Base-by-base conservation (phyloP, 1,139 yeast species). In the Nadsonia commutata region DNA sequence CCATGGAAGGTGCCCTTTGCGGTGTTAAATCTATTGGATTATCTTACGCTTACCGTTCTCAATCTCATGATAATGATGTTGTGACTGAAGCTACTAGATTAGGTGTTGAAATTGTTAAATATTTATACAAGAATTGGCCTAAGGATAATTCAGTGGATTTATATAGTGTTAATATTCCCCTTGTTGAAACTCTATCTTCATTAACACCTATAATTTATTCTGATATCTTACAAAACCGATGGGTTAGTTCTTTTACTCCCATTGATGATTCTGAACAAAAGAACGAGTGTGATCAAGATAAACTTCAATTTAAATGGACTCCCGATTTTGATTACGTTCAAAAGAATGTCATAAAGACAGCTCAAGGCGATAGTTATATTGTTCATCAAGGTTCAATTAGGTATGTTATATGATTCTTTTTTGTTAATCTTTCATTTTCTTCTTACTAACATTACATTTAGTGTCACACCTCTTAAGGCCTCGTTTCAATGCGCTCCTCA, bases 1-100 rank as follows among this genome's bases (percentile, higher is more conserved):
- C 96, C 0, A 76, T 88, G 86, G 98, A 90, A 62, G 94, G 90
- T 1, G 84, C 82, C 1, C 74, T 90, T 39, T 79, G 84, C 48
- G 88, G 86, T 1, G 72, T 72, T 36, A 78, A 71, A 53, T 67
- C 95, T 2, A 70, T 90, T 48, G 96, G 95, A 2, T 56, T 90
- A 40, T 82, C 94, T 37, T 90, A 76, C 68, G 90, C 94, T 6
- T 88, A 80, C 57, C 71, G 67, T 43, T 63, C 67, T 39, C 65
- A 72, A 44, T 62, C 68, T 36, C 84, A 80, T 48, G 70, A 76
- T 43, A 71, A 68, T 33, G 62, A 62, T 5, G 67, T 75, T 17
- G 65, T 86, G 47, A 65, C 66, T 36, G 76, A 74, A 52, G 96
- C 95, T 2, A 76, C 94, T 17, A 63, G 66, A 48, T 66, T 81